A percentile compares a stretch with the other conserved stretches of the same genome.
These are phyloP conservation scores for Amanita inopinata DNA, from an alignment of 768 basidiomycete species.

Conservation along the genomic window DNA sequence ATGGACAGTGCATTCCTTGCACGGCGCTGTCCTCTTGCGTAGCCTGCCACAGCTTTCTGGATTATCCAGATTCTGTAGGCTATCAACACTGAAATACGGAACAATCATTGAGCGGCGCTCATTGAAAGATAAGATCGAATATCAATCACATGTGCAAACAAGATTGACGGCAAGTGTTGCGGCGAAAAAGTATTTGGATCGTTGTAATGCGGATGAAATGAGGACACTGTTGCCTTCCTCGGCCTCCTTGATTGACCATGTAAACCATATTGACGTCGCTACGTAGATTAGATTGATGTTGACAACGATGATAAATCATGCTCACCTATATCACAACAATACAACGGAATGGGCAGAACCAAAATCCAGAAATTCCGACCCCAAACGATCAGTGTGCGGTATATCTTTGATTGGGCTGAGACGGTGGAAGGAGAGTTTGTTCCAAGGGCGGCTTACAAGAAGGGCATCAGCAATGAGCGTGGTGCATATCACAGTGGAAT, in stretches of 20 bases:
- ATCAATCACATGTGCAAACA: slow-evolving; percentile 1
- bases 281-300: neutral
- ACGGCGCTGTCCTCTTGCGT: neutral
- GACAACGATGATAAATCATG: too few relatives aligned
- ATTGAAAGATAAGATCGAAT: neutral
- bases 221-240: slow-evolving; percentile 3
- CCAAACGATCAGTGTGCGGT: slow-evolving; percentile 7
- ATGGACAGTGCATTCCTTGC: slow-evolving; percentile 3
- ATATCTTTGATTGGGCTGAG: neutral
- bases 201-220: neutral
- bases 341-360: neutral
- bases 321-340: slow-evolving; percentile 3
- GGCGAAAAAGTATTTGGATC: slow-evolving; percentile 5
- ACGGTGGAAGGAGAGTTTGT: neutral
- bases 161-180: slow-evolving; percentile 7
- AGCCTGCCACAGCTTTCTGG: slow-evolving; percentile 1
- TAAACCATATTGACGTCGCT: slow-evolving; percentile 6
- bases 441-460: neutral
- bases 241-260: slow-evolving; percentile 1
- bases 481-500: neutral
- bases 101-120: too few relatives aligned
- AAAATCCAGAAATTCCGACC: slow-evolving; percentile 1
- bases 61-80: slow-evolving; percentile 1
- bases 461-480: slow-evolving; percentile 5
- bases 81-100: neutral